Evolutionary conservation across 1,139 yeast genomes (phyloP), one percentile per base, ranked within the genome.

Genomic region (Candida sanyaensis): DNA sequence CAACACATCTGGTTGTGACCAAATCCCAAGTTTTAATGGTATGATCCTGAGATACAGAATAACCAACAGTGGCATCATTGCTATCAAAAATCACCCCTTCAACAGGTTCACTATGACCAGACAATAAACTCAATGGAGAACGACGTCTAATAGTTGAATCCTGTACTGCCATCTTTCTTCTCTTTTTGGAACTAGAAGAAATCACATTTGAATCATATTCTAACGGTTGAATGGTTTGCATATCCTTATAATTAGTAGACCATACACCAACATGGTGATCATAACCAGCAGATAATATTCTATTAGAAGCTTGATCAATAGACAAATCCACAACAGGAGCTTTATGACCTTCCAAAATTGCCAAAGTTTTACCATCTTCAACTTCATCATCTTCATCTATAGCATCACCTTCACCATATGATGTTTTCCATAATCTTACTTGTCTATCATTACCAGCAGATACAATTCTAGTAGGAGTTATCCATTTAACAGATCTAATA

Each of bases 21-120:
- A 92, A 75, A 71, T 93, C 99, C 98, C 99, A 93, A 0, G 99
- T 93, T 61, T 88, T 88, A 55, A 93, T 83, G 1, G 96, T 83
- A 65, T 93, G 99, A 69, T 93, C 98, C 65, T 91, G 97, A 4
- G 97, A 88, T 1, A 88, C 97, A 0, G 98, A 90, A 69, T 93
- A 93, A 12, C 86, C 96, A 6, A 92, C 96, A 0, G 95, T 79
- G 37, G 78, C 55, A 64, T 93, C 98, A 29, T 71, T 69, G 6
- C 74, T 65, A 60, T 89, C 96, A 64, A 91, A 90, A 13, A 81
- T 75, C 13, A 89, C 88, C 34, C 81, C 96, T 60, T 91, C 96
- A 17, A 91, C 97, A 4, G 97, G 96, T 38, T 85, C 90, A 21
- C 80, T 65, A 64, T 93, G 98, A 21, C 95, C 87, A 59, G 86